Evolutionary conservation across 1,139 yeast genomes (phyloP).

Genomic region (Debaryomyces subglobosus): DNA sequence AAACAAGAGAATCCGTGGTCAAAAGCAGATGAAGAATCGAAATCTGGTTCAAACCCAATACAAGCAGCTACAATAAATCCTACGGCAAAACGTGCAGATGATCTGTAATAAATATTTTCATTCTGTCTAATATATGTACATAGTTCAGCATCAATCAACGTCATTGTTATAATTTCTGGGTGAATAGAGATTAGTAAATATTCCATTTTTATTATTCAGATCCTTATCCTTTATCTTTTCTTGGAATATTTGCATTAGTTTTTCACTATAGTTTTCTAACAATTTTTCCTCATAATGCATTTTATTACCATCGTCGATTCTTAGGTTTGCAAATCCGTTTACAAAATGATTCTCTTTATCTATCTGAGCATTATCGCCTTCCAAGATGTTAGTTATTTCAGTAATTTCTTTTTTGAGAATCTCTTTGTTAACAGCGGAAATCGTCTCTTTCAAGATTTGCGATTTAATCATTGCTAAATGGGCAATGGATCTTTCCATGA

Average conservation of each 20-base stretch:
- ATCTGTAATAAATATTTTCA: background rate
- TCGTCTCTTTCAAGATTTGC: constrained; percentile 10
- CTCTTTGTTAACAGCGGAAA: constrained; percentile 15
- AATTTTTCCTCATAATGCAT: constrained; percentile 15
- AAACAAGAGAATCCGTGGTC: constrained; percentile 35
- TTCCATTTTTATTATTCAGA: background rate
- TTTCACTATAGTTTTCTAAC: constrained; percentile 37
- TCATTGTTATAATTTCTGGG: constrained; percentile 3
- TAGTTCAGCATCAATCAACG: constrained; percentile 7
- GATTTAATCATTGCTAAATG: constrained; percentile 16
- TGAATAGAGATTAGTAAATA: background rate
- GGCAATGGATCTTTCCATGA: constrained; percentile 16
- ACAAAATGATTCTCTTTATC: constrained; percentile 4
- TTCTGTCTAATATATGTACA: constrained; percentile 7
- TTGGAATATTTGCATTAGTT: constrained; percentile 28
- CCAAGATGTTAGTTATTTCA: constrained; percentile 13
- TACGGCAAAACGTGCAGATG: constrained; percentile 18
- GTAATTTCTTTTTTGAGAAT: constrained; percentile 13
- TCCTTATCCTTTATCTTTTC: constrained; percentile 15
- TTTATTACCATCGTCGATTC: background rate
- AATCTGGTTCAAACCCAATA: constrained; percentile 34
- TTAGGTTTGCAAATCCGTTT: background rate
- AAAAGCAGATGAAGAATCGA: constrained; percentile 32
- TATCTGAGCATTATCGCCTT: constrained; percentile 10
- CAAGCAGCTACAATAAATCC: constrained; percentile 39